These are phyloP conservation scores for Daldinia vernicosa DNA, from an alignment of 495 filamentous ascomycete genomes.

Conservation along the genomic window DNA sequence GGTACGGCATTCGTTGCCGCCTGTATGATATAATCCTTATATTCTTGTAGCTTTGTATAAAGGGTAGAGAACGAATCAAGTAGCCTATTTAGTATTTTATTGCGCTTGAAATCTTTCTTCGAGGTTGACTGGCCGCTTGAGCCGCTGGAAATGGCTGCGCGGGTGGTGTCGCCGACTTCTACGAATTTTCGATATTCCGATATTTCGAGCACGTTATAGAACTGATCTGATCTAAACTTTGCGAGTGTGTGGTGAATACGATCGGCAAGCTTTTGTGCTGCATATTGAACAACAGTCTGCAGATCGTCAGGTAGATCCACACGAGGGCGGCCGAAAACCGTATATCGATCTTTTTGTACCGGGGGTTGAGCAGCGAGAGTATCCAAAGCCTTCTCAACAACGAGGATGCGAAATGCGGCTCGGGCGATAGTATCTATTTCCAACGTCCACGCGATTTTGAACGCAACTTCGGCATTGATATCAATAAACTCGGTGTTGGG, in stretches of 20 bases:
- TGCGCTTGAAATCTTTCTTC: not conserved
- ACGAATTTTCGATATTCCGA: constrained; percentile 28
- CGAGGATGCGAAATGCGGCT: constrained; percentile 54
- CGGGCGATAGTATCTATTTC: constrained; percentile 48
- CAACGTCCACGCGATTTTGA: constrained; percentile 52
- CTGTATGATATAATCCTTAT: constrained; percentile 23
- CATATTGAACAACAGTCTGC: constrained; percentile 45
- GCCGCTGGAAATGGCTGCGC: not conserved
- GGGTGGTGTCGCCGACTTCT: constrained; percentile 11
- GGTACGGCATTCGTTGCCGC: constrained; percentile 12
- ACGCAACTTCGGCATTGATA: constrained; percentile 56
- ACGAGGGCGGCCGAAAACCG: constrained; percentile 41
- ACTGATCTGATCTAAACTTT: constrained; percentile 17
- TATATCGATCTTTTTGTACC: not conserved
- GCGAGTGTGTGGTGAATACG: constrained; percentile 25
- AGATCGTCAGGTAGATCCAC: constrained; percentile 42
- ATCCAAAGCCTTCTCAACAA: constrained; percentile 52
- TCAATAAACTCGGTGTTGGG: constrained; percentile 57
- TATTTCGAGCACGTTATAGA: constrained; percentile 23
- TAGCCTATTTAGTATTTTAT: not conserved
- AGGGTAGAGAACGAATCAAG: constrained; percentile 63
- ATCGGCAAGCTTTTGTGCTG: constrained; percentile 39
- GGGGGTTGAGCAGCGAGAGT: constrained; percentile 20
- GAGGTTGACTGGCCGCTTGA: not conserved
- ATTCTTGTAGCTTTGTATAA: constrained; percentile 25